Percentiles rank a stretch among this genome's conserved stretches.
Conservation (phyloP, 345 rosid species). For the Trapa incisa region DNA sequence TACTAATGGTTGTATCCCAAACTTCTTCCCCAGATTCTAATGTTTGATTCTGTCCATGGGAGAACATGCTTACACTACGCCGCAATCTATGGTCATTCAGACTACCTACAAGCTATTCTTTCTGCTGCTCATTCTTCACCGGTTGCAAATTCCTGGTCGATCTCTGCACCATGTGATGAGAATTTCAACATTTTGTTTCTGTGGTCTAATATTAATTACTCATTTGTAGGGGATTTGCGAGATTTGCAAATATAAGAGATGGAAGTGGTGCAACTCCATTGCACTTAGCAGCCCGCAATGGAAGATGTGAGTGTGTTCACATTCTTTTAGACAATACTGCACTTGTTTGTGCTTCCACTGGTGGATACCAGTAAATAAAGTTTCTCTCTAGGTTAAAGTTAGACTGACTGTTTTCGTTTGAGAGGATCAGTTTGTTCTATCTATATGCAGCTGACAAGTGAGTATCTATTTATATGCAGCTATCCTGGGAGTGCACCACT, state of each 20-base stretch:
- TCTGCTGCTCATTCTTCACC: conserved; percentile 70
- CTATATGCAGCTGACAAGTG: conserved; percentile 1
- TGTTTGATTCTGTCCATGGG: conserved; percentile 74
- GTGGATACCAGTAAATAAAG: conserved; percentile 64
- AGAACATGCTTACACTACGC: conserved; percentile 95
- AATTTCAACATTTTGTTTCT: neutral
- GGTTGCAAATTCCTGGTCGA: conserved; percentile 70
- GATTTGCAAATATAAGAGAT: conserved; percentile 92
- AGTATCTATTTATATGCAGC: conserved; percentile 19
- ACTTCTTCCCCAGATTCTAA: conserved; percentile 49
- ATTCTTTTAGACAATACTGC: conserved; percentile 72
- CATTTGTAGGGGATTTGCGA: conserved; percentile 62
- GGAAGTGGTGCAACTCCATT: conserved; percentile 84
- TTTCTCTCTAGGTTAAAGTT: neutral
- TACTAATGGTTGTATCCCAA: conserved; percentile 2
- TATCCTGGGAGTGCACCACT: conserved; percentile 90
- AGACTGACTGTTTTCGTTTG: neutral
- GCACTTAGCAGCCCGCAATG: conserved; percentile 88
- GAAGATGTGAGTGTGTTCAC: conserved; percentile 73
- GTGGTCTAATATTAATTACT: neutral
- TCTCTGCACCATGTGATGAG: neutral
- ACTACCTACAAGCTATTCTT: conserved; percentile 73
- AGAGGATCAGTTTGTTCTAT: neutral
- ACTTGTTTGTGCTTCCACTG: conserved; percentile 87
- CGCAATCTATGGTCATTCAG: conserved; percentile 74